These are phyloP conservation scores for Fusarium redolens DNA, from an alignment of 2,329 filamentous ascomycete genomes.

Conservation along the genomic window DNA sequence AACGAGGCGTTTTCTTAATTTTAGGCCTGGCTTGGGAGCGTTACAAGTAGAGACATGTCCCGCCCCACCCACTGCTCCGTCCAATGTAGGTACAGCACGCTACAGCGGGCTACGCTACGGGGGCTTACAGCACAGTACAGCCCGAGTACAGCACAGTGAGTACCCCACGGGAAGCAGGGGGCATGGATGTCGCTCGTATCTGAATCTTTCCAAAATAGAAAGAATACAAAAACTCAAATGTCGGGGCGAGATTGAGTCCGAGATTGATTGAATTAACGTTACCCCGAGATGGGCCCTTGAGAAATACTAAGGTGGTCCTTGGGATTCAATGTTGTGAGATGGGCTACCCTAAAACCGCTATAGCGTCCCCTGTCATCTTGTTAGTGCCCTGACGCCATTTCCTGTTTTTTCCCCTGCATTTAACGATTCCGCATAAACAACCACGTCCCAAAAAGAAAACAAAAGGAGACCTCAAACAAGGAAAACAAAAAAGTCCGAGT, in stretches of 20 bases:
- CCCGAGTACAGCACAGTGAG: not conserved
- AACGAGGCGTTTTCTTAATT: not conserved
- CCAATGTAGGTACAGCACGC: slow-evolving; percentile 16
- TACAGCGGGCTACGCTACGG: not conserved
- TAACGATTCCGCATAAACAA: slow-evolving; percentile 3
- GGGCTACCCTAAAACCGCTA: slow-evolving; percentile 3
- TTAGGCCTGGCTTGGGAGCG: not conserved
- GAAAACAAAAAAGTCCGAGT: not conserved
- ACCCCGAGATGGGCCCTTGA: not conserved
- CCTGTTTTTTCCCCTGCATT: slow-evolving; percentile 29
- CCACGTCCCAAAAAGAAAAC: not conserved
- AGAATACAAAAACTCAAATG: not conserved
- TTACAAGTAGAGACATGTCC: slow-evolving; percentile 19
- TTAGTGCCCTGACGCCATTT: slow-evolving; percentile 31
- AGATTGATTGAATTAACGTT: slow-evolving; percentile 14
- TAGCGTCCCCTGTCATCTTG: slow-evolving; percentile 10
- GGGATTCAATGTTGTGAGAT: not conserved
- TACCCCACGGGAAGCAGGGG: slow-evolving; percentile 2
- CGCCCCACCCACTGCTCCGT: slow-evolving; percentile 1
- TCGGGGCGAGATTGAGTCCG: not conserved
- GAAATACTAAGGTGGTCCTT: not conserved
- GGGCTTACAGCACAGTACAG: slow-evolving; percentile 12
- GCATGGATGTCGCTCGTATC: slow-evolving; percentile 11
- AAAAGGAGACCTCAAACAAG: slow-evolving; percentile 3
- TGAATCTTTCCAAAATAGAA: slow-evolving; percentile 8